Evolutionary conservation across 305 asterid genomes (phyloP), one percentile per base, ranked within the genome.

Genomic region (Ilex paraguariensis): DNA sequence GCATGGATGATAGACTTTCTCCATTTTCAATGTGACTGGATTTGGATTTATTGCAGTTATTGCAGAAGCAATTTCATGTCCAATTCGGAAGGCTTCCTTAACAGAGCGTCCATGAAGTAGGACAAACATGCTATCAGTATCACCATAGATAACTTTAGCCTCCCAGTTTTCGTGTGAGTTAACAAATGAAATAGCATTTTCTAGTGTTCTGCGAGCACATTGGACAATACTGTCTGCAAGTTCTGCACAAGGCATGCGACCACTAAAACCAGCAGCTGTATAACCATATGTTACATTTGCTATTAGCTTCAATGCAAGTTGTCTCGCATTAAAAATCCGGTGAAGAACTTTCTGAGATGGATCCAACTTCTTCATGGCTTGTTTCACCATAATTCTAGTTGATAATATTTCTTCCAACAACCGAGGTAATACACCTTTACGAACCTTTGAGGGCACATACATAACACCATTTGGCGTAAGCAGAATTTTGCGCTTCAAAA

Each of bases 161-260:
- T 84, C 79, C 97, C 99, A 93, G 61, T 81, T 84, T 17, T 73
- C 82, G 70, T 76, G 82, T 68, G 87, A 79, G 77, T 82, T 93
- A 15, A 93, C 90, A 32, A 84, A 90, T 62, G 91, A 81, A 67
- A 93, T 90, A 59, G 99, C 95, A 62, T 78, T 78, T 78, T 93
- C 99, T 70, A 93, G 81, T 12, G 99, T 90, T 77, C 92, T 87
- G 56, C 99, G 97, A 66, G 81, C 99, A 82, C 99, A 93, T 72
- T 93, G 97, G 56, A 93, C 99, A 66, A 93, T 93, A 79, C 99
- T 90, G 73, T 93, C 99, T 53, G 99, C 99, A 50, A 93, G 96
- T 79, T 90, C 99, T 64, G 96, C 96, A 71, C 99, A 93, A 57
- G 99, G 99, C 99, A 93, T 93, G 63, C 99, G 97, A 56, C 99